These are phyloP conservation scores for Fragaria iinumae DNA, from an alignment of 306 rosid genomes.

Conservation along the genomic window DNA sequence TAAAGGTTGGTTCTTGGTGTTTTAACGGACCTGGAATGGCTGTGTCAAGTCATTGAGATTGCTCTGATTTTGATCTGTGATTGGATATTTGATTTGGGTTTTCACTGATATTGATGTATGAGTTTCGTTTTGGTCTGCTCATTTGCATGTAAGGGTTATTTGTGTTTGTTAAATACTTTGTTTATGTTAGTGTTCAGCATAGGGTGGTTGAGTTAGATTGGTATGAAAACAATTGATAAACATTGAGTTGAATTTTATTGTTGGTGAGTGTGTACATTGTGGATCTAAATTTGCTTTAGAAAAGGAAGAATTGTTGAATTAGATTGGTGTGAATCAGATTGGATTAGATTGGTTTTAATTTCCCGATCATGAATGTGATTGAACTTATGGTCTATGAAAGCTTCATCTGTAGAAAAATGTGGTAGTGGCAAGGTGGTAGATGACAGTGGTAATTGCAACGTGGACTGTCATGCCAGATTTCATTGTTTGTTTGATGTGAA, in stretches of 20 bases:
- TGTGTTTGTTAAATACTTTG: not conserved
- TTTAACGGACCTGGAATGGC: not conserved
- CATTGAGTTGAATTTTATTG: not conserved
- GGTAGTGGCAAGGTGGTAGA: not conserved
- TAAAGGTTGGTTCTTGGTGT: not conserved
- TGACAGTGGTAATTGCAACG: not conserved
- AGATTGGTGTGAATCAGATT: not conserved
- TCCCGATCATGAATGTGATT: not conserved
- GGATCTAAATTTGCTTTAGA: not conserved
- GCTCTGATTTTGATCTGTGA: conserved; percentile 4
- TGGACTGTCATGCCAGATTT: not conserved
- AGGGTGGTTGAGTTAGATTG: not conserved
- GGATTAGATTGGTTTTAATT: not conserved
- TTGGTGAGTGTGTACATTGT: not conserved
- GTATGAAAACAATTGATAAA: not conserved
- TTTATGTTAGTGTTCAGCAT: not conserved
- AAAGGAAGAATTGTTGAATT: not conserved
- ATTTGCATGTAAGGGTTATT: not conserved
- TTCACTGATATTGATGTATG: not conserved
- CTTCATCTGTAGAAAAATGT: not conserved
- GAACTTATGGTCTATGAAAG: not conserved
- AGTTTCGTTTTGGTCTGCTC: not conserved
- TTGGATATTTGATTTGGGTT: not conserved
- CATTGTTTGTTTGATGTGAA: not conserved
- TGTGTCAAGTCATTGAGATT: not conserved